Conservation (phyloP, 148 eudicot species). For the Fallopia convolvulus region DNA sequence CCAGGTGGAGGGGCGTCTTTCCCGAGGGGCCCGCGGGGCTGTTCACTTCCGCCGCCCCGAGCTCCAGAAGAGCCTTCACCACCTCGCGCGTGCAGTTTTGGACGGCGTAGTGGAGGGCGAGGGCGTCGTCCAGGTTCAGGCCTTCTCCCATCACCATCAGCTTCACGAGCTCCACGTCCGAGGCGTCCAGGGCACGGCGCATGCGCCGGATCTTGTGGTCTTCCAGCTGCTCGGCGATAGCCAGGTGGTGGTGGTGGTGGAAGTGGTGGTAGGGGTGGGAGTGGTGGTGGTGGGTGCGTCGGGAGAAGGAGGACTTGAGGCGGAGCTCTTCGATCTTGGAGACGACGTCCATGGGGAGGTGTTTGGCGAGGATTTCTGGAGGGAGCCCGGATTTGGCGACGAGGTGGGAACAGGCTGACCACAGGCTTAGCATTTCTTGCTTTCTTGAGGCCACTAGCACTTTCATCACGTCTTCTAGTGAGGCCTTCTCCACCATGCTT, state of each 20-base stretch:
- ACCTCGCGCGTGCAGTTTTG: slow-evolving; percentile 84
- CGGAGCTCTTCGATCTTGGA: slow-evolving; percentile 85
- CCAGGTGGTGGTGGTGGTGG: slow-evolving; percentile 40
- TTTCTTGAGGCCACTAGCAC: slow-evolving; percentile 85
- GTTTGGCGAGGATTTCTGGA: slow-evolving; percentile 80
- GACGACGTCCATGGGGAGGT: slow-evolving; percentile 74
- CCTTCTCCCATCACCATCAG: slow-evolving; percentile 99
- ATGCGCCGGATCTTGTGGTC: slow-evolving; percentile 85
- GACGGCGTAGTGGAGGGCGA: slow-evolving; percentile 81
- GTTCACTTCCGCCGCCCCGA: slow-evolving; percentile 88
- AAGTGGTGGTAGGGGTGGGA: slow-evolving; percentile 10
- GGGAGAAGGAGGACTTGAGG: slow-evolving; percentile 52
- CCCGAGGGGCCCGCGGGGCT: slow-evolving; percentile 73
- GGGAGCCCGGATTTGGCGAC: slow-evolving; percentile 91
- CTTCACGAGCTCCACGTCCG: slow-evolving; percentile 89
- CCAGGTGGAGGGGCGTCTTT: slow-evolving; percentile 79
- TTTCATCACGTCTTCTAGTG: slow-evolving; percentile 96
- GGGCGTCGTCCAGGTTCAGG: slow-evolving; percentile 72
- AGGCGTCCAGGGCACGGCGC: slow-evolving; percentile 94
- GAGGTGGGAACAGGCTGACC: slow-evolving; percentile 89
- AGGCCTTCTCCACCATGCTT: slow-evolving; percentile 91
- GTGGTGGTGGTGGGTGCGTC: slow-evolving; percentile 1
- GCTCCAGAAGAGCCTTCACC: slow-evolving; percentile 75
- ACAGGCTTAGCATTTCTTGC: slow-evolving; percentile 90
- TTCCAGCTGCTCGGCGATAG: slow-evolving; percentile 34